These are phyloP conservation scores for Aspergillus sp. DNA, from an alignment of 2,329 filamentous ascomycete species.

Conservation along the genomic window DNA sequence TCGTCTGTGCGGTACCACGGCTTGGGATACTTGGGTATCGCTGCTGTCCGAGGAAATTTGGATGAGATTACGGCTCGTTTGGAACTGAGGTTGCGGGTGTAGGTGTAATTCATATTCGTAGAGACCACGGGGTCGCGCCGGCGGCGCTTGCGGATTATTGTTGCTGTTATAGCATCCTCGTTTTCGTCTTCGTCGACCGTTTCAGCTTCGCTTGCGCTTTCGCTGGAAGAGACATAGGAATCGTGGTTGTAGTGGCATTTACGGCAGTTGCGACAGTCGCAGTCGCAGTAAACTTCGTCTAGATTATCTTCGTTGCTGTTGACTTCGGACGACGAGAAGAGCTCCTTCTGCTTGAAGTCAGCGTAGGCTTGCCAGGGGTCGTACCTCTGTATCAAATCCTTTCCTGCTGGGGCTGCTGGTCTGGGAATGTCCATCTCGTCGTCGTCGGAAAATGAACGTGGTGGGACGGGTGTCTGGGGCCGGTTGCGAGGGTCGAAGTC, in stretches of 20 bases:
- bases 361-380: neutral
- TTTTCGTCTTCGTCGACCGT: too few relatives aligned
- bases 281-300: neutral
- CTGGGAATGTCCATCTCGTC: neutral
- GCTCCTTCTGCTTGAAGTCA: neutral
- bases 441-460: neutral
- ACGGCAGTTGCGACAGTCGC: neutral
- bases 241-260: neutral
- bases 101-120: neutral
- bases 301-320: neutral
- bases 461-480: neutral
- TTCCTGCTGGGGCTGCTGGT: neutral
- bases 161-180: neutral
- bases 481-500: neutral
- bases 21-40: neutral
- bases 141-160: neutral
- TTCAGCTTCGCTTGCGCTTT: too few relatives aligned
- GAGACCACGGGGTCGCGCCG: neutral
- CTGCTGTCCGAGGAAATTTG: neutral
- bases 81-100: neutral
- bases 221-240: neutral
- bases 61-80: neutral
- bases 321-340: neutral
- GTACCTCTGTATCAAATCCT: neutral
- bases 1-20: neutral